A percentile compares a stretch with the other conserved stretches of the same genome.
These are phyloP conservation scores for Trifolium dubium DNA, from an alignment of 306 rosid species.

Conservation along the genomic window DNA sequence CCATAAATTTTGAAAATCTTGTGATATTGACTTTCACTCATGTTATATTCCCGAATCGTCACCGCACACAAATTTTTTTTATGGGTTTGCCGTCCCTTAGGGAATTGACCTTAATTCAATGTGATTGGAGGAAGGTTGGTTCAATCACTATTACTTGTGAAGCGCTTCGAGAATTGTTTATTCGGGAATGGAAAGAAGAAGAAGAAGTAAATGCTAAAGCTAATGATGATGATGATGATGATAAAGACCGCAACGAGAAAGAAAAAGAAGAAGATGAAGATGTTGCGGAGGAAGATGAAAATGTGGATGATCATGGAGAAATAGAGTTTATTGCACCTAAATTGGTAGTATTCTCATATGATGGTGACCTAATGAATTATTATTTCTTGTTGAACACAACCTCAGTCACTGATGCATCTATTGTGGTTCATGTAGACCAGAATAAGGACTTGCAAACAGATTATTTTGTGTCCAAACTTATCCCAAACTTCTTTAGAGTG, in stretches of 20 bases:
- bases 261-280: neutral
- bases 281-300: neutral
- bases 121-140: neutral
- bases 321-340: neutral
- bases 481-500: neutral
- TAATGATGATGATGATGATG: too few relatives aligned
- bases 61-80: too few relatives aligned
- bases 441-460: neutral
- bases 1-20: too few relatives aligned
- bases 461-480: neutral
- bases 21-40: too few relatives aligned
- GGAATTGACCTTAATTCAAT: neutral
- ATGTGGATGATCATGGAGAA: neutral
- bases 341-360: neutral
- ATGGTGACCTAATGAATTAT: neutral
- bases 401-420: neutral
- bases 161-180: neutral
- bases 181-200: neutral
- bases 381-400: neutral
- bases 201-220: too few relatives aligned
- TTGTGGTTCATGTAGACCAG: neutral
- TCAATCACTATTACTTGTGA: neutral
- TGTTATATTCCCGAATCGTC: too few relatives aligned
- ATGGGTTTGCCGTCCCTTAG: too few relatives aligned
- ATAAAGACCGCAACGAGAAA: too few relatives aligned